Percentiles rank a stretch among this genome's conserved stretches.
These are phyloP conservation scores for Mycena albidolilacea DNA, from an alignment of 768 basidiomycete species.

Conservation along the genomic window DNA sequence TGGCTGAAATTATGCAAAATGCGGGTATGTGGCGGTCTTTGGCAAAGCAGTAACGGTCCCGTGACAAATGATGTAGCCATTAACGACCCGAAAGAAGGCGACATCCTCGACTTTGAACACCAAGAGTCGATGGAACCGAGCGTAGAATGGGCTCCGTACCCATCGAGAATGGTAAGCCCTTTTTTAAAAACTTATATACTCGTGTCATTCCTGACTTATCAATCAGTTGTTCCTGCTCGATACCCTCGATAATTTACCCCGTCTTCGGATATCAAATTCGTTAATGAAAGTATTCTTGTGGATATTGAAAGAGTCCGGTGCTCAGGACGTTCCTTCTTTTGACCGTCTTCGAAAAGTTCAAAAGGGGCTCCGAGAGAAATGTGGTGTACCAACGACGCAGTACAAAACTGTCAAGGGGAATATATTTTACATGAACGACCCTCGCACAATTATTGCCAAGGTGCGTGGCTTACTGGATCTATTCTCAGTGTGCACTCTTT, in stretches of 20 bases:
- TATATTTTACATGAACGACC: constrained; percentile 32
- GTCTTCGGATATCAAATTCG: constrained; percentile 22
- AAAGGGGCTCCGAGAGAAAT: constrained; percentile 9
- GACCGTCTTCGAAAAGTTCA: constrained; percentile 10
- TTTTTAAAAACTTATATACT: too few species aligned
- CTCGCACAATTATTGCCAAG: constrained; percentile 15
- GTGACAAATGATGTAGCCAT: too few species aligned
- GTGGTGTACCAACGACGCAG: constrained; percentile 3
- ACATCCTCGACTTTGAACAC: too few species aligned
- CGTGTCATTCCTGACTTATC: too few species aligned
- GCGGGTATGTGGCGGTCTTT: constrained; percentile 6
- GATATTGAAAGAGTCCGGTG: constrained; percentile 10
- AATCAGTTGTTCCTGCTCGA: constrained; percentile 29
- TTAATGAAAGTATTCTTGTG: constrained; percentile 23
- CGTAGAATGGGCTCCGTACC: constrained; percentile 7
- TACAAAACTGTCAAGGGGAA: constrained; percentile 15
- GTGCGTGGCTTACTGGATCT: not conserved
- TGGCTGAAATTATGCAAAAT: too few species aligned
- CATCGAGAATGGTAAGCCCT: constrained; percentile 8
- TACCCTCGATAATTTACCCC: constrained; percentile 21
- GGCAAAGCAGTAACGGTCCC: too few species aligned
- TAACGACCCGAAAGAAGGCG: too few species aligned
- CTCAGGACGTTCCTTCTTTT: constrained; percentile 26
- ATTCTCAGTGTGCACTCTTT: not conserved
- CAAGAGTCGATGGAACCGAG: too few species aligned